Evolutionary conservation across 176 grass and related monocot species (phyloP).

Genomic region (Carex myosuroides): DNA sequence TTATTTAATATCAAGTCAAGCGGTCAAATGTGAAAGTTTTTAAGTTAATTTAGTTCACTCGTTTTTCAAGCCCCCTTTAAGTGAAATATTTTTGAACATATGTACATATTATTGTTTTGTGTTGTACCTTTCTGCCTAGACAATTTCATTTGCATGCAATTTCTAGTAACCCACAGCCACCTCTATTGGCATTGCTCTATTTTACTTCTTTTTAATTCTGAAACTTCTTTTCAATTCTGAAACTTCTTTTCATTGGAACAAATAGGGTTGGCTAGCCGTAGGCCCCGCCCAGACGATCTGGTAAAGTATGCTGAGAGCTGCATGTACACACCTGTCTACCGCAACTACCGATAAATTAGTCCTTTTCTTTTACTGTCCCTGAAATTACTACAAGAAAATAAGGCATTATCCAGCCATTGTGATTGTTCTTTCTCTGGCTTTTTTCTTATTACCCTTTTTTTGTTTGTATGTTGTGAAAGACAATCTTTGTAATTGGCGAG

Average conservation of each 20-base stretch:
- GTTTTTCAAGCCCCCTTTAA: background rate
- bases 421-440: background rate
- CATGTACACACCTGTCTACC: constrained; percentile 87
- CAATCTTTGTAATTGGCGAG: background rate
- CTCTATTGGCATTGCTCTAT: background rate
- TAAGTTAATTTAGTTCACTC: no score
- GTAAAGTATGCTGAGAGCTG: constrained; percentile 84
- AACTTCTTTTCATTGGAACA: background rate
- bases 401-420: background rate
- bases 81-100: background rate
- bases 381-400: constrained; percentile 1
- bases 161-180: background rate
- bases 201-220: background rate
- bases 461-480: background rate
- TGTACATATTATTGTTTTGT: background rate
- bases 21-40: no score
- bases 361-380: background rate
- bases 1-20: no score
- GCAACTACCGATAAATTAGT: constrained; percentile 44
- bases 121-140: background rate
- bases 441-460: background rate
- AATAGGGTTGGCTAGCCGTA: constrained; percentile 57
- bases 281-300: constrained; percentile 71
- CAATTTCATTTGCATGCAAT: background rate
- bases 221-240: background rate